A percentile compares a stretch with the other conserved stretches of the same genome.
phyloP scores from a whole-genome alignment of 371 early-diverging fungal species.

The Cokeromyces recurvatus region DNA sequence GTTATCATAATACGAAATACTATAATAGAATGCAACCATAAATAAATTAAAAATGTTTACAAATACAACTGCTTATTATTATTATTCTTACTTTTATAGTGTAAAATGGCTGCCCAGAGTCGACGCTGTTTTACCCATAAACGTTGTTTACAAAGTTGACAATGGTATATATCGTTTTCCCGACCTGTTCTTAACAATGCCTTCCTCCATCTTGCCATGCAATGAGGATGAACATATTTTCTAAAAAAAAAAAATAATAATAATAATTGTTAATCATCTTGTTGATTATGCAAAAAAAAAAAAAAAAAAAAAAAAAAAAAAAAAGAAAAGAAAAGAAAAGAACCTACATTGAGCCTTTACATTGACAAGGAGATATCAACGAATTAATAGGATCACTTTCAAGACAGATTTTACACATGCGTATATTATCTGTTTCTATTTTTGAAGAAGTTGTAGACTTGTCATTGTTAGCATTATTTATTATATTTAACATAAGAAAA shows the following conservation, averaged over 20 bases:
- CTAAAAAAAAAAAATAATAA: constrained; percentile 15
- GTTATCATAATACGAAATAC: constrained; percentile 11
- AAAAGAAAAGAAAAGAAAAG: too few relatives aligned
- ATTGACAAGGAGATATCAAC: constrained; percentile 53
- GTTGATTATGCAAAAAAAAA: too few relatives aligned
- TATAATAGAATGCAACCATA: too few relatives aligned
- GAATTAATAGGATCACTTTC: constrained; percentile 36
- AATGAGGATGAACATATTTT: constrained; percentile 57
- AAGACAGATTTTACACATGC: constrained; percentile 51
- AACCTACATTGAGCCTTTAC: constrained; percentile 53
- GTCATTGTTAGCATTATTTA: too few relatives aligned
- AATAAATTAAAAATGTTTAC: neutral
- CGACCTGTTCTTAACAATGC: constrained; percentile 24
- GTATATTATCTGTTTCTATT: neutral
- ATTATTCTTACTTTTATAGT: constrained; percentile 24
- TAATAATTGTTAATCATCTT: too few relatives aligned
- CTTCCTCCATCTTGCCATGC: constrained; percentile 51
- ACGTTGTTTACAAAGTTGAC: constrained; percentile 32
- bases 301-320: neutral
- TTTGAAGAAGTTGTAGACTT: too few relatives aligned
- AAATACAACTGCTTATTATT: neutral
- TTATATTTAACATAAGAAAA: neutral
- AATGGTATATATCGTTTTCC: constrained; percentile 28
- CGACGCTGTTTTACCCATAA: constrained; percentile 23
- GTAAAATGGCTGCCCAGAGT: constrained; percentile 21